These are phyloP conservation scores for Nakaseomyces sp. DNA, from an alignment of 1,139 yeast genomes.

Conservation along the genomic window DNA sequence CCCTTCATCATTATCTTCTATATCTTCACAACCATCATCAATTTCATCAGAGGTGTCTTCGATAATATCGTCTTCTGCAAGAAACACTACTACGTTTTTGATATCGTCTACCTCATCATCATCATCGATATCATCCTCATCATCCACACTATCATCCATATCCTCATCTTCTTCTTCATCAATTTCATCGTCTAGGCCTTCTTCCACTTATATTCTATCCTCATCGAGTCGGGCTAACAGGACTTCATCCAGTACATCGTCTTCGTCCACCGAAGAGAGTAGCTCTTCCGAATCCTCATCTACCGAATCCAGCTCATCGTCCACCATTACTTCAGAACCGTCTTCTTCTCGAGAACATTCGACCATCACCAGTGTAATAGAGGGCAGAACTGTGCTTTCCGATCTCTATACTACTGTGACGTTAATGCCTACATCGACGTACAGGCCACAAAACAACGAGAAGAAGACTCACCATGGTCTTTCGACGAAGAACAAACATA, in stretches of 20 bases:
- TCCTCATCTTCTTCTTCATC: conserved; percentile 2
- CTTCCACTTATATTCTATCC: too few relatives aligned
- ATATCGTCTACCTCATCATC: conserved; percentile 3
- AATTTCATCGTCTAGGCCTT: too few relatives aligned
- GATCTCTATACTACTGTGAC: conserved; percentile 30
- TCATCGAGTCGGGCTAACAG: background rate
- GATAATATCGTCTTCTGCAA: too few relatives aligned
- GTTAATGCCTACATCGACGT: conserved; percentile 17
- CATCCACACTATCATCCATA: background rate
- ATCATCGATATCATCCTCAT: conserved; percentile 2
- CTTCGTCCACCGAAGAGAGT: background rate
- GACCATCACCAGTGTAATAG: conserved; percentile 26
- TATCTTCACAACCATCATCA: background rate
- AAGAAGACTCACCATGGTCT: conserved; percentile 28
- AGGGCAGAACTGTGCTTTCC: conserved; percentile 30
- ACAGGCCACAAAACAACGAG: conserved; percentile 14
- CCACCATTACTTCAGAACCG: conserved; percentile 10
- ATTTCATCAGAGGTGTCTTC: background rate
- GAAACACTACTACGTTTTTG: background rate
- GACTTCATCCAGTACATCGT: conserved; percentile 4
- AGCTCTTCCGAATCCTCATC: conserved; percentile 4
- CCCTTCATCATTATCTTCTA: background rate
- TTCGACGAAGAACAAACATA: conserved; percentile 36
- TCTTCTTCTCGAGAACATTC: conserved; percentile 7
- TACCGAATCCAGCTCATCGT: conserved; percentile 8